Base-by-base conservation (phyloP, 1,284 basidiomycete genomes). In the Sutorius eximius region DNA sequence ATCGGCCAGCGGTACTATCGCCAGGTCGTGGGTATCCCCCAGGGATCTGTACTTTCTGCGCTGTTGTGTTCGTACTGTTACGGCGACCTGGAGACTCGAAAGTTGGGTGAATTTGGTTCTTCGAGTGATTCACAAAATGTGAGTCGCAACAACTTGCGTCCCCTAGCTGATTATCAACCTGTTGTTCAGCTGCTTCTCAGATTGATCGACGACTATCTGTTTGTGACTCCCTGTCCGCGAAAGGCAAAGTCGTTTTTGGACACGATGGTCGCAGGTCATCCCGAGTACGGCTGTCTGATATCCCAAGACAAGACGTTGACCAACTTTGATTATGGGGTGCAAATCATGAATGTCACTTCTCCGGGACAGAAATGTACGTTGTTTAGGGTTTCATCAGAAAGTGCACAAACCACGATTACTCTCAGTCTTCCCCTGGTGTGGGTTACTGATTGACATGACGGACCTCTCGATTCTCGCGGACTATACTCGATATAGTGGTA, bases 1-100 rank as follows among this genome's bases (percentile, higher is more conserved):
- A 92, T 94, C 55, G 91, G 89, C 0, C 65, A 77, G 9, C 74
- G 82, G 40, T 91, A 91, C 67, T 95, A 89, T 67, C 83, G 89
- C 3, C 97, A 99, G 71, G 82, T 82, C 9, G 82, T 92, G 12
- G 97, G 97, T 0, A 98, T 99, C 30, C 95, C 97, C 0, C 97
- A 99, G 70, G 97, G 97, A 15, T 98, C 95, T 0, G 85, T 93
- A 27, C 74, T 99, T 29, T 97, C 94, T 6, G 85, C 91, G 1
- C 68, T 98, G 30, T 75, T 99, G 1, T 99, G 97, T 68, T 90
- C 90, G 2, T 90, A 95, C 71, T 97, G 95, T 71, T 98, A 98
- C 59, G 95, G 93, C 1, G 87, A 95, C 64, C 78, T 99, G 61
- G 97, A 98, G 71, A 78, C 74, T 27, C 75, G 71, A 7, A 70